Conservation (phyloP, 768 basidiomycete species). For the Mycena olivaceomarginata region DNA sequence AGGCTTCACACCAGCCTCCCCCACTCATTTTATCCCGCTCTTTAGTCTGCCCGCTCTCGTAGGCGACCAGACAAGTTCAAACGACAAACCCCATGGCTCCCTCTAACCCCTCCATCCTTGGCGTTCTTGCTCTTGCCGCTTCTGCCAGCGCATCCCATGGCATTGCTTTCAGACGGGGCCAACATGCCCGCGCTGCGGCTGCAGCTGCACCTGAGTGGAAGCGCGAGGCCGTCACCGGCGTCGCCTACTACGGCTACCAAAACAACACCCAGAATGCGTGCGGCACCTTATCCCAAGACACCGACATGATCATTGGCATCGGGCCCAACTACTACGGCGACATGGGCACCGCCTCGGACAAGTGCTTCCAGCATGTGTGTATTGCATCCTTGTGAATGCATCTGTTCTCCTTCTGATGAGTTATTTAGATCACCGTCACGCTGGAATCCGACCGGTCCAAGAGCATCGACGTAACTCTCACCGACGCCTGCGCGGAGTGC, state of each 20-base stretch:
- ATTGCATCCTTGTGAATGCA: neutral
- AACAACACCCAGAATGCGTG: constrained; percentile 44
- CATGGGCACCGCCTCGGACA: constrained; percentile 33
- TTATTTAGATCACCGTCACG: constrained; percentile 40
- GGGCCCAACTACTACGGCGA: constrained; percentile 43
- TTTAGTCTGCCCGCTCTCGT: constrained; percentile 28
- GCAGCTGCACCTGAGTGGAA: constrained; percentile 14
- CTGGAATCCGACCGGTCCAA: constrained; percentile 41
- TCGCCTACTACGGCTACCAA: constrained; percentile 45
- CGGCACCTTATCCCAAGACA: constrained; percentile 39
- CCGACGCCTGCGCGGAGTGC: constrained; percentile 41
- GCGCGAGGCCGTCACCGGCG: constrained; percentile 33
- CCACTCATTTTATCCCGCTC: constrained; percentile 38
- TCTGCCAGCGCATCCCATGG: constrained; percentile 39
- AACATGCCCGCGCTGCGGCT: constrained; percentile 35
- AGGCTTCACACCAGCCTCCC: constrained; percentile 27
- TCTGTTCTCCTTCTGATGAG: constrained; percentile 3
- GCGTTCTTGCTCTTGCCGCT: constrained; percentile 41
- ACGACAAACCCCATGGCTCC: constrained; percentile 36
- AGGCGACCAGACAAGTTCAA: constrained; percentile 28
- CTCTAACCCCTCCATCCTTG: constrained; percentile 32
- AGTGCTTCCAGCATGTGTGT: constrained; percentile 42
- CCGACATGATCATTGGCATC: constrained; percentile 45
- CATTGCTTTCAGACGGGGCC: constrained; percentile 23
- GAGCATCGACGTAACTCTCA: constrained; percentile 43